Percentiles rank a stretch among this genome's conserved stretches.
Conservation (phyloP, 768 basidiomycete species). For the Paxillus ammoniavirescens region DNA sequence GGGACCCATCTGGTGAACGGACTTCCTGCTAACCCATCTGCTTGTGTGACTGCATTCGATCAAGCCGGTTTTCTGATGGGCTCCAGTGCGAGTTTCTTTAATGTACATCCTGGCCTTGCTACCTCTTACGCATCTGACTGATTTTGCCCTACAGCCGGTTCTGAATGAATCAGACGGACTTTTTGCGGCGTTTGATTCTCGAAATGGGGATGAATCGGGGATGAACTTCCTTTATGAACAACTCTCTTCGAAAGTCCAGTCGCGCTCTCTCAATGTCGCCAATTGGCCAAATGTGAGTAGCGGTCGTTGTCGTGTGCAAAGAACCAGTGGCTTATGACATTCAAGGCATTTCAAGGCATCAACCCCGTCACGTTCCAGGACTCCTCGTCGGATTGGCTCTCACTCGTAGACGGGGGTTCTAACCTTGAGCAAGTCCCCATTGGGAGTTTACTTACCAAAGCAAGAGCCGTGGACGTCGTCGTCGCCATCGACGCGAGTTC, state of each 20-base stretch:
- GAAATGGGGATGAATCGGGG: conserved; percentile 32
- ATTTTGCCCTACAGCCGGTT: conserved; percentile 40
- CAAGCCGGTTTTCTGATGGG: conserved; percentile 75
- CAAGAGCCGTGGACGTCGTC: conserved; percentile 69
- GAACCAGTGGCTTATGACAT: neutral
- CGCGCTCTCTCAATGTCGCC: conserved; percentile 57
- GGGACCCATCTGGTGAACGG: conserved; percentile 68
- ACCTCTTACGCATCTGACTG: neutral
- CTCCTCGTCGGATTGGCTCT: conserved; percentile 48
- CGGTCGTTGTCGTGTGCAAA: neutral
- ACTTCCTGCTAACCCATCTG: conserved; percentile 46
- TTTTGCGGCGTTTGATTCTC: conserved; percentile 37
- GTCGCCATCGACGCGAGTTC: conserved; percentile 70
- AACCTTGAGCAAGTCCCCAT: conserved; percentile 72
- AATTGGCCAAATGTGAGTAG: conserved; percentile 61
- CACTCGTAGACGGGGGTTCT: conserved; percentile 70
- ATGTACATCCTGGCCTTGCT: conserved; percentile 34
- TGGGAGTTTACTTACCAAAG: conserved; percentile 67
- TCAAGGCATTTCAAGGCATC: conserved; percentile 51
- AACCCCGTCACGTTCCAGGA: conserved; percentile 51
- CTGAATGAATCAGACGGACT: conserved; percentile 42
- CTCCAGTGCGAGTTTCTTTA: conserved; percentile 68
- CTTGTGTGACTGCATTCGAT: conserved; percentile 75
- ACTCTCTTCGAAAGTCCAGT: conserved; percentile 43
- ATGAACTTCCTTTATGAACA: conserved; percentile 51